Base-by-base conservation (phyloP, 805 yeast species). In the Metschnikowia colocasiae region DNA sequence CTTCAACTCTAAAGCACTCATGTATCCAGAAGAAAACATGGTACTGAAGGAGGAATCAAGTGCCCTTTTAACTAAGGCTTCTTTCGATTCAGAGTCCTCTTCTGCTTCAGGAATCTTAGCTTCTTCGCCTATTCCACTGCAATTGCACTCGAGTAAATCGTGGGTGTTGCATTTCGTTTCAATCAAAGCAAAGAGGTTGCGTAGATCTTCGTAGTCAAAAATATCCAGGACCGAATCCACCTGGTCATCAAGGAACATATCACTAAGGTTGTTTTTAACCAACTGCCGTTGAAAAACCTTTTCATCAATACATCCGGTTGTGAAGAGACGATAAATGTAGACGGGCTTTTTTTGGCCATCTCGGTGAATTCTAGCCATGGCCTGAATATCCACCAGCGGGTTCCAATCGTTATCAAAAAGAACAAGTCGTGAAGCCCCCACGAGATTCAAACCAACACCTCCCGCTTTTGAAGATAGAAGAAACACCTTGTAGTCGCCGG, bases 341-440 rank as follows among this genome's bases (percentile, higher is more conserved):
- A 90, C 94, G 0, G 88, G 88, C 40, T 68, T 76, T 40, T 67
- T 78, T 62, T 94, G 99, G 0, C 99, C 99, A 63, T 92, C 97
- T 57, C 99, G 74, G 60, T 92, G 96, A 6, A 94, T 83, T 52
- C 99, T 71, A 1, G 97, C 96, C 95, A 92, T 87, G 0, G 97
- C 96, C 63, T 94, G 99, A 29, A 86, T 63, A 60, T 94, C 99
- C 10, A 84, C 76, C 0, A 97, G 81, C 0, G 99, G 99, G 54
- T 94, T 94, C 99, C 99, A 94, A 60, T 94, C 98, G 53, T 94
- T 88, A 61, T 94, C 99, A 59, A 87, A 85, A 19, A 94, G 67
- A 4, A 94, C 75, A 34, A 94, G 67, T 23, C 98, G 68, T 0
- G 95, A 87, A 0, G 95, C 99, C 0, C 98, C 99, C 29, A 87